phyloP scores from a whole-genome alignment of 2,329 filamentous ascomycete genomes.

The Fusarium sp. region DNA sequence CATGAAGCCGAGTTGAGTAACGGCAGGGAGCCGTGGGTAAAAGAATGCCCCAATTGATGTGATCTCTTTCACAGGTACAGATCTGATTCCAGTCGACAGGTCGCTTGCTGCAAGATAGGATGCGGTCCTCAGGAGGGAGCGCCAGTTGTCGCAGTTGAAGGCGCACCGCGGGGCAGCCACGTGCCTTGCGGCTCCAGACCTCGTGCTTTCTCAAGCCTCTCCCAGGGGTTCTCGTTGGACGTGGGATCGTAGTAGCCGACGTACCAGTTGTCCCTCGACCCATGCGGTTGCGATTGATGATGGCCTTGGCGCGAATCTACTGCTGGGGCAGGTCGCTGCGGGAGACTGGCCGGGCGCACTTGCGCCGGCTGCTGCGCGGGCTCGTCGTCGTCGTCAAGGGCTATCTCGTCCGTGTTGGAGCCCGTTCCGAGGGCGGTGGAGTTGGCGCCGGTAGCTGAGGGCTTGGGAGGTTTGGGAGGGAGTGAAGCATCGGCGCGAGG shows the following conservation, averaged over 20 bases:
- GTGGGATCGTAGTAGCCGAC: conserved; percentile 72
- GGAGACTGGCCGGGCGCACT: conserved; percentile 47
- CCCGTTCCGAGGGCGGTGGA: conserved; percentile 48
- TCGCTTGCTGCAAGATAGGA: neutral
- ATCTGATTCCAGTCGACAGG: neutral
- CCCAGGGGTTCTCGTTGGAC: conserved; percentile 79
- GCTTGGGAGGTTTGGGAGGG: conserved; percentile 40
- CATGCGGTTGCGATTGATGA: conserved; percentile 22
- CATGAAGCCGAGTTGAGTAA: neutral
- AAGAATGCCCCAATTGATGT: neutral
- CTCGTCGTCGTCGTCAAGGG: conserved; percentile 51
- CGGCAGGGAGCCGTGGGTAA: neutral
- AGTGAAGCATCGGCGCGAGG: conserved; percentile 57
- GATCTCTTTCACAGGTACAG: neutral
- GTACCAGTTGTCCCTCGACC: conserved; percentile 61
- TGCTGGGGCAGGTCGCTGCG: conserved; percentile 44
- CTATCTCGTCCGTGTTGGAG: conserved; percentile 57
- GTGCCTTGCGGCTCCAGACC: conserved; percentile 55
- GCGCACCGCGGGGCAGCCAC: conserved; percentile 51
- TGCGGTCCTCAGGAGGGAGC: conserved; percentile 25
- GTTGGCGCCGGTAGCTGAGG: conserved; percentile 47
- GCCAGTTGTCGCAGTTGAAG: conserved; percentile 5
- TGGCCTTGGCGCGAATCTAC: conserved; percentile 19
- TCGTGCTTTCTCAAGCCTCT: conserved; percentile 57
- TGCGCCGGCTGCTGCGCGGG: conserved; percentile 33